A percentile compares a stretch with the other conserved stretches of the same genome.
These are phyloP conservation scores for Parmelia sp. DNA, from an alignment of 495 filamentous ascomycete species.

Conservation along the genomic window DNA sequence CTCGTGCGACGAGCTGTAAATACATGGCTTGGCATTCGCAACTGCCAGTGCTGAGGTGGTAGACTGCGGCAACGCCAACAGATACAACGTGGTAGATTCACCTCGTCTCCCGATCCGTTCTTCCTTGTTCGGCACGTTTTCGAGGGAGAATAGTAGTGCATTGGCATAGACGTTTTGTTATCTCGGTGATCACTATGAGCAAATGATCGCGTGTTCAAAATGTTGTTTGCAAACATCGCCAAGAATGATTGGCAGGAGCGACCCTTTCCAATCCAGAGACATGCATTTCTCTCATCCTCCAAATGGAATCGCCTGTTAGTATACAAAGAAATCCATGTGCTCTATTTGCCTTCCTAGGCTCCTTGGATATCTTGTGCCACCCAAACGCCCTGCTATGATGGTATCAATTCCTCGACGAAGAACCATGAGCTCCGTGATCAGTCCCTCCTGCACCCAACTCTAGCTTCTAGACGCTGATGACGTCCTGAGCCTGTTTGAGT, in stretches of 20 bases:
- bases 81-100: not conserved
- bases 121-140: not conserved
- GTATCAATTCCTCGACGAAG: constrained; percentile 19
- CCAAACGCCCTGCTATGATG: constrained; percentile 16
- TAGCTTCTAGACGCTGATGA: too few relatives aligned
- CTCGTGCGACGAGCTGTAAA: not conserved
- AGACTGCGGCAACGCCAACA: not conserved
- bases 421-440: too few relatives aligned
- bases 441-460: too few relatives aligned
- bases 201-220: not conserved
- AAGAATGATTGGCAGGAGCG: not conserved
- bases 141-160: not conserved
- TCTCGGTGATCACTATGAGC: not conserved
- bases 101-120: not conserved
- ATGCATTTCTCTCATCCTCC: not conserved
- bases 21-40: not conserved
- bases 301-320: constrained; percentile 7
- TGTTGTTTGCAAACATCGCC: not conserved
- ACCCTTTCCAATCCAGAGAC: not conserved
- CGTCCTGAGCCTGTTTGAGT: too few relatives aligned
- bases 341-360: constrained; percentile 3
- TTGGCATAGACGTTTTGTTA: not conserved
- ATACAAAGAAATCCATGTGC: constrained; percentile 7
- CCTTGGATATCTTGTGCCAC: constrained; percentile 15
- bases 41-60: not conserved